Evolutionary conservation across 352 stramenopile genomes (phyloP).

Genomic region (Nothophytophthora sp.): DNA sequence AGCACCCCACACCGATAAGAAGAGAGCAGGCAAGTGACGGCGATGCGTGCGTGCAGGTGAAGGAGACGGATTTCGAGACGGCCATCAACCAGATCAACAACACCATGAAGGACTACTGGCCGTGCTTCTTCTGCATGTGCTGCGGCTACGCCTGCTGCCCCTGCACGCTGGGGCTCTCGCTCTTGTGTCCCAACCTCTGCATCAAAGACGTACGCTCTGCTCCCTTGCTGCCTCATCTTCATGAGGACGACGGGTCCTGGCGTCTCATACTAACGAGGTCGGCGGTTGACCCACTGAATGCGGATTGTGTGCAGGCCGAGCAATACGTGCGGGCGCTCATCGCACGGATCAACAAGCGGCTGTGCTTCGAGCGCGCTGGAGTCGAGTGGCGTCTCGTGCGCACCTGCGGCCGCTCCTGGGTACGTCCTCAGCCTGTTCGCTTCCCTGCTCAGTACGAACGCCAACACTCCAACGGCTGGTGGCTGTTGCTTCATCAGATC

Average conservation of each 20-base stretch:
- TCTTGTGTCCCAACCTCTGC: slow-evolving; percentile 73
- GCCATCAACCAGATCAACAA: slow-evolving; percentile 89
- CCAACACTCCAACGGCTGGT: too few relatives aligned
- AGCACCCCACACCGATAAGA: too few relatives aligned
- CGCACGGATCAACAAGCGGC: slow-evolving; percentile 57
- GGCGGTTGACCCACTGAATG: too few relatives aligned
- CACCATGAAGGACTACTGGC: slow-evolving; percentile 83
- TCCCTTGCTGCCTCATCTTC: too few relatives aligned
- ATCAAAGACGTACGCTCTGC: slow-evolving; percentile 59
- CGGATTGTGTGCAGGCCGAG: slow-evolving; percentile 44
- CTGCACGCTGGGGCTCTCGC: slow-evolving; percentile 64
- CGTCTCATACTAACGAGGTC: too few relatives aligned
- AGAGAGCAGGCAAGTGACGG: too few relatives aligned
- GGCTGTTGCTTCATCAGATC: too few relatives aligned
- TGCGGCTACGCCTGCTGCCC: slow-evolving; percentile 69
- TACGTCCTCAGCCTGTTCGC: too few relatives aligned
- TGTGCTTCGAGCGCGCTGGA: slow-evolving; percentile 54
- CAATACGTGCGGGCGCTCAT: slow-evolving; percentile 68
- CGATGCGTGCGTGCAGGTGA: too few relatives aligned
- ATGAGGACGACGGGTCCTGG: too few relatives aligned
- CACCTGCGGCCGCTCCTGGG: slow-evolving; percentile 62
- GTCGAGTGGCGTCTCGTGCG: slow-evolving; percentile 66
- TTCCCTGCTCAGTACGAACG: too few relatives aligned
- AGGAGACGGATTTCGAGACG: slow-evolving; percentile 60
- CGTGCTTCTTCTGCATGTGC: slow-evolving; percentile 71